Conservation (phyloP, 805 yeast species). For the Schizosaccharomyces cryophilus region DNA sequence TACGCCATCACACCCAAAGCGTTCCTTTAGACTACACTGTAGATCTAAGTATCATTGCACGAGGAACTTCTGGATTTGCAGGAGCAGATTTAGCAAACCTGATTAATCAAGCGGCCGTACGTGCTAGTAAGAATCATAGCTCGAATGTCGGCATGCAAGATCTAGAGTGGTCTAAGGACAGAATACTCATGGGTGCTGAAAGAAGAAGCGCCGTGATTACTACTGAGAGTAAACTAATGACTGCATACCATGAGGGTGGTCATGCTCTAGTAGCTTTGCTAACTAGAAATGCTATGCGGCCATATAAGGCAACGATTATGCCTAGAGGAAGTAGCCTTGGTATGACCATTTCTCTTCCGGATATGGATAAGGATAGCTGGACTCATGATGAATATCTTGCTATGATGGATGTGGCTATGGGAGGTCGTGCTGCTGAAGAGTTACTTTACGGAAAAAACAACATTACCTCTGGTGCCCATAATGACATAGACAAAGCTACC, state of each 20-base stretch:
- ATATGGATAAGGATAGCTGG: slow-evolving; percentile 89
- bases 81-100: slow-evolving; percentile 93
- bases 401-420: slow-evolving; percentile 91
- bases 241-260: slow-evolving; percentile 98
- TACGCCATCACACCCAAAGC: slow-evolving; percentile 74
- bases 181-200: slow-evolving; percentile 93
- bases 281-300: slow-evolving; percentile 80
- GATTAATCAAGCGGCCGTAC: slow-evolving; percentile 93
- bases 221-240: slow-evolving; percentile 74
- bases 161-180: slow-evolving; percentile 98
- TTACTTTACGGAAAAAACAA: slow-evolving; percentile 71
- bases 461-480: slow-evolving; percentile 86
- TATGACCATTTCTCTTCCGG: slow-evolving; percentile 90
- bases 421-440: slow-evolving; percentile 95
- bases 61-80: slow-evolving; percentile 95
- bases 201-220: slow-evolving; percentile 93
- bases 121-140: slow-evolving; percentile 83
- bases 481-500: slow-evolving; percentile 77
- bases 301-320: slow-evolving; percentile 86
- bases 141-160: slow-evolving; percentile 72
- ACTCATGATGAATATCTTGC: slow-evolving; percentile 77
- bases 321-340: slow-evolving; percentile 96
- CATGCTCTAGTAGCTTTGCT: slow-evolving; percentile 95
- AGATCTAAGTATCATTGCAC: slow-evolving; percentile 70
- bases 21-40: slow-evolving; percentile 68